Base-by-base conservation (phyloP, 768 basidiomycete species). In the Gelatoporia subvermispora region DNA sequence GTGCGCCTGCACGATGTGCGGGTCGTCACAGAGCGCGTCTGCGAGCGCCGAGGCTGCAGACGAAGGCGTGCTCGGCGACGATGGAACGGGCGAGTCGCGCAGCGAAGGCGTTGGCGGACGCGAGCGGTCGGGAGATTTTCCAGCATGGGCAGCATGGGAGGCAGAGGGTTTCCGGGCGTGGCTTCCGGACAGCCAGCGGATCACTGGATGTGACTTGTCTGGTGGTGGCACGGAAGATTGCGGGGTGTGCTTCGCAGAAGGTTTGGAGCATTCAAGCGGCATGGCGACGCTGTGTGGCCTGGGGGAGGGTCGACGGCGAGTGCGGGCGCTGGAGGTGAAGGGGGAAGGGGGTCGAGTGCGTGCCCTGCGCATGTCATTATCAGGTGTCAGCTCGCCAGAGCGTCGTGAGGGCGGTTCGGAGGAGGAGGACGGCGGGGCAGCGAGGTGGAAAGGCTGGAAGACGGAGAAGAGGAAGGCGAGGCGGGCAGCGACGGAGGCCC, bases 181-280 rank as follows among this genome's bases (percentile, higher is more conserved):
- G 48, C 53, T 69, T 47, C 65, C 65, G 21, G 62, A 56, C 49
- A 74, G 63, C 77, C 79, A 80, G 47, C 74, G 73, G 20, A 79
- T 63, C 46, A 77, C 63, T 9, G 67, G 68, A 18, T 43, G 48
- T 2, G 48, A 31, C 40, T 31, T 49, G 41, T 49, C 48, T 5
- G 10, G 31, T 3, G 20, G 22, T 23, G 21, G 10, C 34, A 17
- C 24, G 18, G 47, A n/a, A n/a, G n/a, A n/a, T n/a, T n/a, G n/a
- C n/a, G n/a, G n/a, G n/a, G n/a, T n/a, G n/a, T n/a, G n/a, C n/a
- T n/a, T n/a, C n/a, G 38, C 38, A 17, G 38, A 17, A 22, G 38
- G 16, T 5, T 16, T 16, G 38, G 38, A 17, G n/a, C 17, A 39
- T 17, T 39, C 28, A 38, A 20, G 8, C 28, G 31, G 3, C 31